Percentiles rank a stretch among this genome's conserved stretches.
phyloP scores from a whole-genome alignment of 148 eudicot species.

The Linanthus parryae region DNA sequence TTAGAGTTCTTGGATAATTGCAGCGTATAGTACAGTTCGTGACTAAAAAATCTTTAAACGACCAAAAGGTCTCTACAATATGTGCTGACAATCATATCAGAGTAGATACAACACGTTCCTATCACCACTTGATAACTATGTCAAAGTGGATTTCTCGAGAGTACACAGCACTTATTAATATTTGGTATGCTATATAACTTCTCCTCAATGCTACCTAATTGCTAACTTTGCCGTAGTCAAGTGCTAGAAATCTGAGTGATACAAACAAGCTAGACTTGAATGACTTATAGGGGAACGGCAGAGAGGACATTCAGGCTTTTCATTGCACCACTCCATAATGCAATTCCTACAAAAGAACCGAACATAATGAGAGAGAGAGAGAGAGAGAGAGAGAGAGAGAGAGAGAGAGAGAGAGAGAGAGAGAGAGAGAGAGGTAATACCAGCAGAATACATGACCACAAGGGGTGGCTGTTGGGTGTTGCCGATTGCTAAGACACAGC shows the following conservation, averaged over 20 bases:
- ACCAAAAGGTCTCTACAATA: no score
- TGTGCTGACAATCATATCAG: no score
- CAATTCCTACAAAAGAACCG: constrained; percentile 61
- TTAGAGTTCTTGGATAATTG: no score
- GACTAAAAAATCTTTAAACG: no score
- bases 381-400: background rate
- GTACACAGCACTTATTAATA: no score
- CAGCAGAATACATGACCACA: constrained; percentile 99
- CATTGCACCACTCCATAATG: constrained; percentile 99
- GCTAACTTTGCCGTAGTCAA: no score
- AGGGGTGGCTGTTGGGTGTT: constrained; percentile 92
- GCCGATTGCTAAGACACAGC: constrained; percentile 89
- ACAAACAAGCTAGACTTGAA: constrained; percentile 88
- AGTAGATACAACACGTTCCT: no score
- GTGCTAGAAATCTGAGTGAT: constrained; percentile 83
- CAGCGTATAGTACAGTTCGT: no score
- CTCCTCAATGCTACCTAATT: no score
- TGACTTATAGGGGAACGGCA: constrained; percentile 89
- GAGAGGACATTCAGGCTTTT: constrained; percentile 97
- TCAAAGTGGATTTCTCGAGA: no score
- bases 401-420: constrained; percentile 3
- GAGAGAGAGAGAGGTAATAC: constrained; percentile 31
- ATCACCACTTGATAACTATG: no score
- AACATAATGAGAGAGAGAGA: background rate
- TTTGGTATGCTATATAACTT: no score